Conservation (phyloP, 169 alveolate genomes). For the Hepatocystis sp. region DNA sequence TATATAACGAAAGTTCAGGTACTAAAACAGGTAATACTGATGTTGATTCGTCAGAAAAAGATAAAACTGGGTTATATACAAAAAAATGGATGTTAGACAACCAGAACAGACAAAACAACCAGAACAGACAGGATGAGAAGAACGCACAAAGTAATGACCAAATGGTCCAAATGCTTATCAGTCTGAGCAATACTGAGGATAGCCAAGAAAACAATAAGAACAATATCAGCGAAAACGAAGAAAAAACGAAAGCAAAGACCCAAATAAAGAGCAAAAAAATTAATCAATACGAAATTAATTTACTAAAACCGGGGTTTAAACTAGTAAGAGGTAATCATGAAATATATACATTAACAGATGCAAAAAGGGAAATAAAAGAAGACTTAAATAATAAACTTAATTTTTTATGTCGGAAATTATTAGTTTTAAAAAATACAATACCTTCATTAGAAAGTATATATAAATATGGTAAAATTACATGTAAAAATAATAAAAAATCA, state of each 20-base stretch:
- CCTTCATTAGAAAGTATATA: conserved; percentile 37
- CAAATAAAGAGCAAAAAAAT: too few relatives aligned
- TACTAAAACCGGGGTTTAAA: conserved; percentile 65
- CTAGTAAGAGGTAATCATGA: conserved; percentile 54
- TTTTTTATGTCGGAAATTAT: conserved; percentile 22
- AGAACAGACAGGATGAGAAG: not conserved
- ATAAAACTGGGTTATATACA: too few relatives aligned
- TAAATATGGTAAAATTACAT: conserved; percentile 68
- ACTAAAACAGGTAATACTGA: too few relatives aligned
- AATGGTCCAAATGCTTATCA: not conserved
- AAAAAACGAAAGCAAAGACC: not conserved
- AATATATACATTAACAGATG: conserved; percentile 49
- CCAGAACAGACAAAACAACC: too few relatives aligned
- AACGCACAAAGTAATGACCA: not conserved
- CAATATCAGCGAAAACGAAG: too few relatives aligned
- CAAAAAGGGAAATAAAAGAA: conserved; percentile 55
- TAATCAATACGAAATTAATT: conserved; percentile 2
- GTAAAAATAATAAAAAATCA: conserved; percentile 61
- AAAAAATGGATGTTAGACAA: too few relatives aligned
- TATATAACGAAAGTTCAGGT: too few relatives aligned
- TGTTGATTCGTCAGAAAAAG: too few relatives aligned
- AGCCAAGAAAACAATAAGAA: too few relatives aligned
- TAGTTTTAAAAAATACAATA: conserved; percentile 43
- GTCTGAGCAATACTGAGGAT: not conserved
- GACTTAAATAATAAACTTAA: conserved; percentile 50